Conservation (phyloP, 2,329 filamentous ascomycete species). For the Cladosporium oxysporum region DNA sequence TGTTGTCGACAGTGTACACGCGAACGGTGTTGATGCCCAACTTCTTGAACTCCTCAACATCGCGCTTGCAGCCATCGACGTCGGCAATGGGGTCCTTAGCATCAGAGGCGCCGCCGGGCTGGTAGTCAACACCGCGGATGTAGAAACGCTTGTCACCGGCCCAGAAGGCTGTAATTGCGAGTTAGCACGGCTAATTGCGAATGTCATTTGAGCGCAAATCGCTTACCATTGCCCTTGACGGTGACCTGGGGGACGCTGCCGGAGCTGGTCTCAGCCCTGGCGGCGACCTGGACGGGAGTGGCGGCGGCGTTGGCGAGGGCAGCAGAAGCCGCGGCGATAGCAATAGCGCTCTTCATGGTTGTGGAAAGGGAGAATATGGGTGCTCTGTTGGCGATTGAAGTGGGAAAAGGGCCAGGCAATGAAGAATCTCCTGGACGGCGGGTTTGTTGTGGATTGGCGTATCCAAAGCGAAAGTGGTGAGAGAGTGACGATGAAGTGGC, state of each 20-base stretch:
- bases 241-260: slow-evolving; percentile 56
- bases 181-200: neutral
- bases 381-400: slow-evolving; percentile 12
- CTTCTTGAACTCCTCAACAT: slow-evolving; percentile 78
- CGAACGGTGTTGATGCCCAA: slow-evolving; percentile 89
- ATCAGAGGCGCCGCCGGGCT: slow-evolving; percentile 59
- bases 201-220: slow-evolving; percentile 36
- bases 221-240: slow-evolving; percentile 59
- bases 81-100: slow-evolving; percentile 76
- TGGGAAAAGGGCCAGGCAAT: neutral
- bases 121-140: slow-evolving; percentile 60
- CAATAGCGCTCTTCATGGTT: slow-evolving; percentile 55
- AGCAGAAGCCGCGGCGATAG: slow-evolving; percentile 49
- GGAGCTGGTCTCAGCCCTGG: slow-evolving; percentile 37
- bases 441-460: slow-evolving; percentile 6
- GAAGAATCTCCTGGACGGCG: slow-evolving; percentile 12
- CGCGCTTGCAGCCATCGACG: slow-evolving; percentile 68
- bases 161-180: slow-evolving; percentile 56
- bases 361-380: slow-evolving; percentile 19
- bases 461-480: slow-evolving; percentile 22
- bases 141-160: slow-evolving; percentile 62
- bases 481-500: slow-evolving; percentile 23
- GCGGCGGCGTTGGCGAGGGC: slow-evolving; percentile 49
- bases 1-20: slow-evolving; percentile 92
- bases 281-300: slow-evolving; percentile 39